These are phyloP conservation scores for Nectriaceae sp. DNA, from an alignment of 2,329 filamentous ascomycete species.

Conservation along the genomic window DNA sequence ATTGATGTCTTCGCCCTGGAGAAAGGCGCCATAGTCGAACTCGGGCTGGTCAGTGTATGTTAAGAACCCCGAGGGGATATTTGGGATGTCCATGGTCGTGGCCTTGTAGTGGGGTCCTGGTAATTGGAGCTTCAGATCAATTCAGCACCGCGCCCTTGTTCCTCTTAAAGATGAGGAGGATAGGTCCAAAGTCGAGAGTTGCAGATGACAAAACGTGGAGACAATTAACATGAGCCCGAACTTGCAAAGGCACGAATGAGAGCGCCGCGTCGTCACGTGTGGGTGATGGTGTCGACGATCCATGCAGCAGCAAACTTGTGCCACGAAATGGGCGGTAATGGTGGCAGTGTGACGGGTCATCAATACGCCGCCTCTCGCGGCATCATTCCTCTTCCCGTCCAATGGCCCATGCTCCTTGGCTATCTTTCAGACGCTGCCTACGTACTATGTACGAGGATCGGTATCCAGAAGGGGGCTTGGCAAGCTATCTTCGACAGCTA, in stretches of 20 bases:
- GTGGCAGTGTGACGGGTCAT: constrained; percentile 33
- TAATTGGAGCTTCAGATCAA: neutral
- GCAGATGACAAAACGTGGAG: neutral
- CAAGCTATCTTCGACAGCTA: no score
- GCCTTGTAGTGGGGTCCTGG: no score
- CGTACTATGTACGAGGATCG: no score
- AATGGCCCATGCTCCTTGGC: neutral
- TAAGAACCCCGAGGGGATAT: constrained; percentile 30
- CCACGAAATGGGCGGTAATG: constrained; percentile 5
- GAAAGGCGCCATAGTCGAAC: constrained; percentile 43
- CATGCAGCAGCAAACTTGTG: neutral
- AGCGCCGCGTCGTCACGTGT: constrained; percentile 22
- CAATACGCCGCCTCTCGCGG: constrained; percentile 30
- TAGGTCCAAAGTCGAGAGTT: neutral
- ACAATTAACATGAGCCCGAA: neutral
- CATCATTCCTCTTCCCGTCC: constrained; percentile 16
- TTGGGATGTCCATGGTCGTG: constrained; percentile 32
- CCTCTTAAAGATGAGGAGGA: neutral
- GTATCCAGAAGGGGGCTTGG: no score
- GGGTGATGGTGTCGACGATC: neutral
- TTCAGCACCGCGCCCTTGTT: neutral
- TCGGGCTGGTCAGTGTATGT: constrained; percentile 32
- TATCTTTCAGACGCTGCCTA: neutral
- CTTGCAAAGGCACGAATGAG: constrained; percentile 21
- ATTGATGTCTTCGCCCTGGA: constrained; percentile 31